Evolutionary conservation across 164 flowering plant genomes (phyloP), one percentile per base, ranked within the genome.

Genomic region (Annona cherimola): DNA sequence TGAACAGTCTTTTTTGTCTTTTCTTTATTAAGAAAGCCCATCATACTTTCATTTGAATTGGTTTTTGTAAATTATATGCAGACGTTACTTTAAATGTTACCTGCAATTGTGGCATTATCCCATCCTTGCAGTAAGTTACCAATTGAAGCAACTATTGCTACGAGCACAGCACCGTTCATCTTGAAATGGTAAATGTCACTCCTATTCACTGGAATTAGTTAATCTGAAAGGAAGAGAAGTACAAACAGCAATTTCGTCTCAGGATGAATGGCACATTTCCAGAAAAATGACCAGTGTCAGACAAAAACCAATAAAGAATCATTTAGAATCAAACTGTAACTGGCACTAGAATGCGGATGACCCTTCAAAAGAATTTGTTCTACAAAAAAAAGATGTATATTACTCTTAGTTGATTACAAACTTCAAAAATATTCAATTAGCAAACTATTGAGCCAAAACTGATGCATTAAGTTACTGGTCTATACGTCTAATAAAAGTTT

Each of bases 21-120:
- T 26, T 26, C 35, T 26, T 26, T 26, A 26, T 26, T 26, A 26
- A 26, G 35, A 26, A 26, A 26, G 35, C 35, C 35, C 35, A 26
- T 1, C 35, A 26, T 26, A 26, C 35, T 26, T 26, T 26, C 35
- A 26, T 26, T 26, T 26, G 35, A 26, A 26, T 26, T 26, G 35
- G 35, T 26, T 26, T 26, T 26, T 26, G 35, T 26, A 26, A 26
- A 26, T 26, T 26, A 26, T 26, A 26, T 26, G 35, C 35, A 26
- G 35, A 26, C 35, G 35, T 26, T 26, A 26, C 35, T 7, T 4
- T 5, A 4, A 62, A 57, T n/a, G 40, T 54, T 79, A 91, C 99
- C 98, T 43, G 98, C 99, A 70, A 95, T 91, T 14, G 97, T 90
- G 20, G 98, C 97, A 82, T 90, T 91, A 70, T 95, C 99, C 98